These are phyloP conservation scores for Mucor plumbeus DNA, from an alignment of 371 early-diverging fungal species.

Conservation along the genomic window DNA sequence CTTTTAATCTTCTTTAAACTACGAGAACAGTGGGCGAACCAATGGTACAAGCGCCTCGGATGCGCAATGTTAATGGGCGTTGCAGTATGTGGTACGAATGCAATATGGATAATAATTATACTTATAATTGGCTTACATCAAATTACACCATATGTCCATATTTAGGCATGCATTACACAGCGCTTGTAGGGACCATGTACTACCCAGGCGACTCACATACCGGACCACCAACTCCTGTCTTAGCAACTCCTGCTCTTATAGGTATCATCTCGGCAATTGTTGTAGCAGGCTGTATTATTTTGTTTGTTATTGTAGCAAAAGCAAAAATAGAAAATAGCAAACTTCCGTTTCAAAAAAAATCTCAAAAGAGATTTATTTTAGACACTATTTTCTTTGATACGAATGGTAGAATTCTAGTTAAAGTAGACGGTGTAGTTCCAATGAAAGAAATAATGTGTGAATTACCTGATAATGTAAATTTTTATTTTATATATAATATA, in stretches of 20 bases:
- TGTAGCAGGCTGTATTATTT: slow-evolving; percentile 34
- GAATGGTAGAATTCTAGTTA: slow-evolving; percentile 47
- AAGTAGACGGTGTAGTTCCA: slow-evolving; percentile 48
- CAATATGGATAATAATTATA: not conserved
- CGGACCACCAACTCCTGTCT: slow-evolving; percentile 34
- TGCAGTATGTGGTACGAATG: slow-evolving; percentile 50
- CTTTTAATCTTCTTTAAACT: slow-evolving; percentile 53
- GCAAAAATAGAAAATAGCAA: slow-evolving; percentile 10
- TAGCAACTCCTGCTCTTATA: slow-evolving; percentile 39
- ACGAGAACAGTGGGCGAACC: slow-evolving; percentile 51
- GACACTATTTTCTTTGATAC: slow-evolving; percentile 44
- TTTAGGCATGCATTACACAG: slow-evolving; percentile 55
- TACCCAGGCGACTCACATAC: slow-evolving; percentile 16
- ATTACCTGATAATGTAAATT: slow-evolving; percentile 23
- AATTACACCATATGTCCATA: not conserved
- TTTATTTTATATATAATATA: not conserved
- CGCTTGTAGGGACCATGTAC: slow-evolving; percentile 49
- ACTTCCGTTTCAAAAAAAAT: not conserved
- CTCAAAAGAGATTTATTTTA: slow-evolving; percentile 33
- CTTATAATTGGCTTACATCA: not conserved
- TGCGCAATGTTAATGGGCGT: slow-evolving; percentile 51
- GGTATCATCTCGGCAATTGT: slow-evolving; percentile 47
- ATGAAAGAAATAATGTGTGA: slow-evolving; percentile 34
- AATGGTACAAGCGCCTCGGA: slow-evolving; percentile 55
- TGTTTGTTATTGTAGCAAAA: slow-evolving; percentile 31